Evolutionary conservation across 2,329 filamentous ascomycete genomes (phyloP).

Genomic region (Monilinia vaccinii-corymbosi): DNA sequence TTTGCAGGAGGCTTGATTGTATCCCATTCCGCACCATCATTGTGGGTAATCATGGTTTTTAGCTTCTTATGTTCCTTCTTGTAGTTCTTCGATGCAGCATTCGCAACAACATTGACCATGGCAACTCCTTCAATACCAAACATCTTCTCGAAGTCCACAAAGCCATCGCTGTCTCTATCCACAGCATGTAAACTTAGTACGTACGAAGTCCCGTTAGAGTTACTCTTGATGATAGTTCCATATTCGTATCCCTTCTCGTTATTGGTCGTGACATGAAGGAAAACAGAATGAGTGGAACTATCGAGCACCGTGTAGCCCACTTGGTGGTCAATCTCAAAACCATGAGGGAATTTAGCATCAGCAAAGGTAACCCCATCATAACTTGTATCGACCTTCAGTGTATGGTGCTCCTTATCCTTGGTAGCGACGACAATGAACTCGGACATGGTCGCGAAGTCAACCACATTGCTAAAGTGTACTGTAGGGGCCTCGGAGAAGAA

Average conservation of each 20-base stretch:
- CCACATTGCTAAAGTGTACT: slow-evolving; percentile 59
- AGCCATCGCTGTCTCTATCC: slow-evolving; percentile 68
- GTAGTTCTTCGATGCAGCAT: slow-evolving; percentile 47
- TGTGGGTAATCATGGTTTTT: slow-evolving; percentile 89
- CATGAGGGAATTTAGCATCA: slow-evolving; percentile 73
- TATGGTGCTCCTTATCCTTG: slow-evolving; percentile 52
- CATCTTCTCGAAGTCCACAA: slow-evolving; percentile 95
- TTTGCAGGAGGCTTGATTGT: slow-evolving; percentile 63
- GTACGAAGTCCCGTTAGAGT: slow-evolving; percentile 95
- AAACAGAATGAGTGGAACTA: slow-evolving; percentile 88
- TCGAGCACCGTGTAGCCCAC: slow-evolving; percentile 88
- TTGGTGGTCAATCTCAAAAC: slow-evolving; percentile 70
- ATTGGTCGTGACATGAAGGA: slow-evolving; percentile 82
- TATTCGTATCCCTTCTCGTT: slow-evolving; percentile 55
- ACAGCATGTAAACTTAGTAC: slow-evolving; percentile 73
- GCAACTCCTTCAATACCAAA: slow-evolving; percentile 83
- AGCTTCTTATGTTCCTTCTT: slow-evolving; percentile 65
- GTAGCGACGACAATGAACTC: slow-evolving; percentile 92
- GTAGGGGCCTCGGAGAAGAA: slow-evolving; percentile 60
- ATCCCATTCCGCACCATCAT: slow-evolving; percentile 85
- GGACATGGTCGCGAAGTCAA: slow-evolving; percentile 86
- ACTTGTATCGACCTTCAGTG: slow-evolving; percentile 70
- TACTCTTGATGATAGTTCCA: slow-evolving; percentile 91
- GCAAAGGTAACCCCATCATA: slow-evolving; percentile 79
- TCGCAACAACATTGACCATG: slow-evolving; percentile 77